Evolutionary conservation across 805 yeast genomes (phyloP), one percentile per base, ranked within the genome.

Genomic region (Wickerhamiella spandovensis): DNA sequence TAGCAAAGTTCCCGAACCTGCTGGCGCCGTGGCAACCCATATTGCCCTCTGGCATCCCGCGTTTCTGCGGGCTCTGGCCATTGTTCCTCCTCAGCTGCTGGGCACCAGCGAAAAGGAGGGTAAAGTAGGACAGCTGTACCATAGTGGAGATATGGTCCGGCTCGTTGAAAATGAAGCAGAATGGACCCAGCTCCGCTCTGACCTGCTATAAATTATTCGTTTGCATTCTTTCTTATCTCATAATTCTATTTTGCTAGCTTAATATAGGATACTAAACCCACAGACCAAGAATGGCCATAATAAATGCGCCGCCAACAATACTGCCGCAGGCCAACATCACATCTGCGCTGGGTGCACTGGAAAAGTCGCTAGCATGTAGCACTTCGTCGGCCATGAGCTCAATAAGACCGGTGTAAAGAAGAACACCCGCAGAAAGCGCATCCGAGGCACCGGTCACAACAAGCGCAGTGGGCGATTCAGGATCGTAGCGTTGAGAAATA

Each of bases 21-120:
- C 49, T 6, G 52, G 46, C 15, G 44, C 46, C 15, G 84, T 86
- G 2, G 57, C 86, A 35, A 73, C 84, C 5, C 95, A 87, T 61
- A 72, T 85, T 24, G 68, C 85, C 55, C 95, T 84, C 65, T 87
- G 95, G 96, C 96, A 87, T 62, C 95, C 95, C 13, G 75, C 75
- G 17, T 65, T 84, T 18, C 69, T 87, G 56, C 73, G 82, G 47
- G 80, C 77, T 60, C 73, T 86, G 2, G 79, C 83, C 0, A 65
- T 84, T 13, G 75, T 85, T 3, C 84, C 84, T 17, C 73, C 74
- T 43, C 71, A 75, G 61, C 67, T 74, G 10, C 71, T 77, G 48
- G 76, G 53, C 46, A 55, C 57, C 20, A 18, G 42, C 5, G 37
- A n/a, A 13, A 12, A n/a, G 37, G 28, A 13, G 23, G 44, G 45